phyloP scores from a whole-genome alignment of 179 eudicot genomes.

The Vitellaria paradoxa region DNA sequence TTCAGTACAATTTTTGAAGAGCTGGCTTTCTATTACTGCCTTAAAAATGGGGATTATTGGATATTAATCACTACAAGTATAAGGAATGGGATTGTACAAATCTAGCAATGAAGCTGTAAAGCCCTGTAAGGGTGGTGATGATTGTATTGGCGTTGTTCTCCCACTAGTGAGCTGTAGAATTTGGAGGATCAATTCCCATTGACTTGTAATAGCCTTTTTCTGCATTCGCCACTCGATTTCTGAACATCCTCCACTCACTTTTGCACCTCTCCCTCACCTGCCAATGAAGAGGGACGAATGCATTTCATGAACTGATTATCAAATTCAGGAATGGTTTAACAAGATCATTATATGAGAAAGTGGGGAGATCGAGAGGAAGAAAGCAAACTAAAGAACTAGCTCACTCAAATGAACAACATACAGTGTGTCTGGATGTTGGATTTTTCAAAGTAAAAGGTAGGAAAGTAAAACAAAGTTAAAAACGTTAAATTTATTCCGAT shows the following conservation, averaged over 20 bases:
- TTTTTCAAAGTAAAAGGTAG: no score
- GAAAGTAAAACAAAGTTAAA: no score
- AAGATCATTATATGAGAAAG: not conserved
- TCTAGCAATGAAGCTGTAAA: conserved; percentile 30
- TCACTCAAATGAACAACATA: not conserved
- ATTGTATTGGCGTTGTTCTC: not conserved
- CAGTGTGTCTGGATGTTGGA: no score
- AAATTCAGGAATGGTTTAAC: not conserved
- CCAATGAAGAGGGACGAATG: not conserved
- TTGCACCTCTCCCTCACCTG: conserved; percentile 71
- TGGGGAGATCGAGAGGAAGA: not conserved
- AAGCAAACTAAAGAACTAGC: not conserved
- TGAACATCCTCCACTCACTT: conserved; percentile 64
- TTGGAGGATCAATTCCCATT: conserved; percentile 28
- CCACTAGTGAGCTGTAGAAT: conserved; percentile 20
- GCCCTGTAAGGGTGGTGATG: not conserved
- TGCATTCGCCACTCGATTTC: conserved; percentile 41
- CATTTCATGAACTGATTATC: not conserved
- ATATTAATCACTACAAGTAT: not conserved
- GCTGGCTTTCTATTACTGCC: not conserved
- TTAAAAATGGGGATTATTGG: no score
- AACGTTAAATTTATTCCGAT: no score
- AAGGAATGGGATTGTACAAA: conserved; percentile 15
- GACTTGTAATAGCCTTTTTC: conserved; percentile 42
- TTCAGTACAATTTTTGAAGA: not conserved